These are phyloP conservation scores for Acaromyces ingoldii DNA, from an alignment of 1,284 basidiomycete species.

Conservation along the genomic window DNA sequence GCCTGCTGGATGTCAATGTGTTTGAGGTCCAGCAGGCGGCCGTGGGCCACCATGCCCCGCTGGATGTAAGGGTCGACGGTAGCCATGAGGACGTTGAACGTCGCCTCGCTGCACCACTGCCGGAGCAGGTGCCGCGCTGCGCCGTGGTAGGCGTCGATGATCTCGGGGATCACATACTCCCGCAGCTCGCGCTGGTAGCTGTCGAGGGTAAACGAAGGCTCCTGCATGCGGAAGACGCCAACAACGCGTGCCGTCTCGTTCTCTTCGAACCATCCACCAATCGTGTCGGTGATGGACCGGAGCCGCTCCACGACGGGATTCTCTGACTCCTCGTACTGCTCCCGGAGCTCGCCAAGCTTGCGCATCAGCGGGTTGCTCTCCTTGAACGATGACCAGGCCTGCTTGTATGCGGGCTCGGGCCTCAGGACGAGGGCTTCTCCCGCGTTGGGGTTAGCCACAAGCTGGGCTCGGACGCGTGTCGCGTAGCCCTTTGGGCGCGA, in stretches of 20 bases:
- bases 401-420: constrained; percentile 38
- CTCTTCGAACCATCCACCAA: constrained; percentile 89
- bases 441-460: constrained; percentile 23
- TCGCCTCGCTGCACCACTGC: constrained; percentile 96
- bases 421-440: constrained; percentile 36
- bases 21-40: constrained; percentile 41
- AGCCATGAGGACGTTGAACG: constrained; percentile 83
- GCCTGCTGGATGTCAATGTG: constrained; percentile 46
- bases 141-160: constrained; percentile 89
- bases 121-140: constrained; percentile 79
- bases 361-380: constrained; percentile 41
- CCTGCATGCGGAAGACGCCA: constrained; percentile 75
- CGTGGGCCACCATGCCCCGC: constrained; percentile 64
- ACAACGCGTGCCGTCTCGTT: constrained; percentile 94
- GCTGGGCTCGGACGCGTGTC: constrained; percentile 17
- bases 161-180: constrained; percentile 95
- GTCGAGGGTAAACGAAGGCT: constrained; percentile 81
- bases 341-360: constrained; percentile 20
- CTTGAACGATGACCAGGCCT: constrained; percentile 34
- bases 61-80: constrained; percentile 90
- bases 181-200: constrained; percentile 81
- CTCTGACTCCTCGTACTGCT: constrained; percentile 80
- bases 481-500: constrained; percentile 37
- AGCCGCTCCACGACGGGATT: constrained; percentile 77
- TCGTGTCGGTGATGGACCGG: constrained; percentile 74